Conservation (phyloP, 768 basidiomycete species). For the Lyophyllum shimeji region DNA sequence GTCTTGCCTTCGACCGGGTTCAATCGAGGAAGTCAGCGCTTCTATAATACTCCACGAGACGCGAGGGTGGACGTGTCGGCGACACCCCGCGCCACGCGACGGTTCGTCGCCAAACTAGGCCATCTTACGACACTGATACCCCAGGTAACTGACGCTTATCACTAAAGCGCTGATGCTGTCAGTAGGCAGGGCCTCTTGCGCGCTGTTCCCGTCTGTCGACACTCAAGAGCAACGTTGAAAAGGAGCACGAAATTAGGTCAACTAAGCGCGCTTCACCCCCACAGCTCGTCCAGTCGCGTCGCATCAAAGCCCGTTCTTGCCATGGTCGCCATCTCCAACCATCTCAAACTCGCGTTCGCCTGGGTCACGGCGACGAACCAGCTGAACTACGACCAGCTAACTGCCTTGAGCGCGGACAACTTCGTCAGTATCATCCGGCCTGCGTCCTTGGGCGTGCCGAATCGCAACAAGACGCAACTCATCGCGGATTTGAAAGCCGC, state of each 20-base stretch:
- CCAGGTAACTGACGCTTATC: background rate
- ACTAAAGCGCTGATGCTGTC: background rate
- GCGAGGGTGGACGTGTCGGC: too few species aligned
- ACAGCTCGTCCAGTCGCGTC: too few species aligned
- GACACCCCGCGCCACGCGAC: too few species aligned
- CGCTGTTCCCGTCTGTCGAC: background rate
- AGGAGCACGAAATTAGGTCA: background rate
- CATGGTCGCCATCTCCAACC: slow-evolving; percentile 14
- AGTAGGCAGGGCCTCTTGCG: background rate
- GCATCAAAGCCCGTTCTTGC: background rate
- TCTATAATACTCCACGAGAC: too few species aligned
- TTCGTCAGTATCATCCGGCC: slow-evolving; percentile 12
- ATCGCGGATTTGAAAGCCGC: slow-evolving; percentile 3
- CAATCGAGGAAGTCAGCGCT: too few species aligned
- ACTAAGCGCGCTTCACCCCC: too few species aligned
- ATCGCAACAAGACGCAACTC: slow-evolving; percentile 9
- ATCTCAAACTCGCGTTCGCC: slow-evolving; percentile 12
- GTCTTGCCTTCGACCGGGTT: too few species aligned
- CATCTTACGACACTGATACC: background rate
- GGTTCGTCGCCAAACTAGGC: too few species aligned
- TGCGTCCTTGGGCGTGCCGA: slow-evolving; percentile 2
- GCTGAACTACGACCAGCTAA: slow-evolving; percentile 7
- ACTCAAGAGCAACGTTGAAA: background rate
- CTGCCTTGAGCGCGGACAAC: slow-evolving; percentile 10
- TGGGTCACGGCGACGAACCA: slow-evolving; percentile 13